Evolutionary conservation across 2,329 filamentous ascomycete genomes (phyloP).

Genomic region (Daldinia eschscholtzii): DNA sequence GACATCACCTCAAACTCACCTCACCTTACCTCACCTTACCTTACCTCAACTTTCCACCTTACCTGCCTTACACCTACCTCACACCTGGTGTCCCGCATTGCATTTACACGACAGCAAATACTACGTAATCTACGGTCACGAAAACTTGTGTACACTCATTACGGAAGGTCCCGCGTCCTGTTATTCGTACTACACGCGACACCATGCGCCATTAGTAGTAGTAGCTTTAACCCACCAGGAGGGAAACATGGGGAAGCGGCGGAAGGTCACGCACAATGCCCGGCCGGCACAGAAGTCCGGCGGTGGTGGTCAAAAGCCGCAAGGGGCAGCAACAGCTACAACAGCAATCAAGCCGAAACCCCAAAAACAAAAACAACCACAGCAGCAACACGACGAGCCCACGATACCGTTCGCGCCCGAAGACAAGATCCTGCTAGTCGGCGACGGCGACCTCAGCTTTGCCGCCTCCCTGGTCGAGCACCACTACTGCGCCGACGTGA

Average conservation of each 20-base stretch:
- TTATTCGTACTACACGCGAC: conserved; percentile 23
- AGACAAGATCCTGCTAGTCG: conserved; percentile 80
- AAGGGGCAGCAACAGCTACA: background rate
- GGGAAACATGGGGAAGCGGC: conserved; percentile 60
- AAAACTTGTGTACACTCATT: conserved; percentile 10
- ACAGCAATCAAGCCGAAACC: background rate
- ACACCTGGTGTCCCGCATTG: background rate
- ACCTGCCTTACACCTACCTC: background rate
- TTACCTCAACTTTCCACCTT: conserved; percentile 4
- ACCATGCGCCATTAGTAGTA: conserved; percentile 45
- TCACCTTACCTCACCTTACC: conserved; percentile 23
- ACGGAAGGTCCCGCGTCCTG: background rate
- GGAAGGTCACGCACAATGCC: conserved; percentile 48
- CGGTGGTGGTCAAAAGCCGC: conserved; percentile 5
- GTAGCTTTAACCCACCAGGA: background rate
- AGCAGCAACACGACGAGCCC: conserved; percentile 57
- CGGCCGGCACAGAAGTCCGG: conserved; percentile 39
- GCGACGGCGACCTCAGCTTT: conserved; percentile 86
- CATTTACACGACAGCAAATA: conserved; percentile 10
- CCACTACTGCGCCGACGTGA: conserved; percentile 75
- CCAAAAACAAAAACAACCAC: conserved; percentile 39
- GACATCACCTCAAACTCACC: conserved; percentile 30
- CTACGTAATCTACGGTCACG: conserved; percentile 5
- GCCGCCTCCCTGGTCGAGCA: conserved; percentile 73
- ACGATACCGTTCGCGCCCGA: conserved; percentile 75